Base-by-base conservation (phyloP, 129 eudicot genomes). In the Dittrichia graveolens region DNA sequence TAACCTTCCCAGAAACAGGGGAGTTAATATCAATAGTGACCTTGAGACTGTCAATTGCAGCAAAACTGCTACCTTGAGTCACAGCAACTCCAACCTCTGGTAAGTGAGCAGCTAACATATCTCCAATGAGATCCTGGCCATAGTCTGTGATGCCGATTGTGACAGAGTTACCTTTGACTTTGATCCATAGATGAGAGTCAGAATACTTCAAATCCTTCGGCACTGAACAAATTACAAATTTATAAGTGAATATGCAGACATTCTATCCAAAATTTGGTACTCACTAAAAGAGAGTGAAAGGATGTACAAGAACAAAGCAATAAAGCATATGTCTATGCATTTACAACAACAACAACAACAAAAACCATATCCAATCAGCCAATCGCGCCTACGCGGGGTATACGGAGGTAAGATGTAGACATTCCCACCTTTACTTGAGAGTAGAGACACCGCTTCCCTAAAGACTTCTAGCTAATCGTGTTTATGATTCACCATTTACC, bases 81-180 rank as follows among this genome's bases (percentile, higher is more conserved):
- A 91, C 91, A 7, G 73, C 42, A 48, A 66, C 59, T 31, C 96
- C 97, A 71, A 78, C 79, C 65, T 91, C 85, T 0, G 91, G 97
- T 58, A 92, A 80, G 39, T 92, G 96, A 49, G 89, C 96, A 35
- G 83, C 89, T 3, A 92, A 96, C 37, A 92, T 94, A 44, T 92
- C 98, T 13, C 98, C 98, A 71, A 92, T 76, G 83, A 89, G 98
- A 74, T 83, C 89, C 47, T 89, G 96, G 48, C 96, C 98, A 75
- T 92, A 96, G 80, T 92, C 98, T 1, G 98, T 89, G 53, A 92
- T 92, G 24, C 98, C 98, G 4, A 89, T 54, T 9, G 88, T 89
- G 9, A 95, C 96, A 2, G 85, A 79, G 24, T 76, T 83, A 49
- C 98, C 98, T 6, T 85, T 82, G 12, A 86, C 85, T 75, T 87